Evolutionary conservation across 2,329 filamentous ascomycete genomes (phyloP).

Genomic region (Colletotrichum viniferum): DNA sequence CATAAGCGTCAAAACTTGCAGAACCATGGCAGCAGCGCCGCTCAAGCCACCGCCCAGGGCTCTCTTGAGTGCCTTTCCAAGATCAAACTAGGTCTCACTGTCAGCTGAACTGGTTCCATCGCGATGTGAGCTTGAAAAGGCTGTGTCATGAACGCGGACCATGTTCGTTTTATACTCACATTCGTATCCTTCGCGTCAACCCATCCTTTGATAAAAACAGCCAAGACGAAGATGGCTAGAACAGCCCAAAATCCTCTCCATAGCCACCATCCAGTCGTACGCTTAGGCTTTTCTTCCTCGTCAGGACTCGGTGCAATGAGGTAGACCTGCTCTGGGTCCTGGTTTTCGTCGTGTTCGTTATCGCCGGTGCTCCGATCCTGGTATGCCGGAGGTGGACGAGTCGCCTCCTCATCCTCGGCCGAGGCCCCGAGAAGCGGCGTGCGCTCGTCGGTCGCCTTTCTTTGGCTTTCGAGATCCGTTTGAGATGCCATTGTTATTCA

Average conservation of each 20-base stretch:
- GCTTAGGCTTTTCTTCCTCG: neutral
- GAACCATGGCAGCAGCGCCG: slow-evolving; percentile 52
- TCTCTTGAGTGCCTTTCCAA: slow-evolving; percentile 45
- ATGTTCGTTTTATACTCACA: slow-evolving; percentile 29
- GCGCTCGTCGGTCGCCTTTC: slow-evolving; percentile 17
- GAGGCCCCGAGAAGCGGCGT: slow-evolving; percentile 26
- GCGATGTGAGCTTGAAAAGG: neutral
- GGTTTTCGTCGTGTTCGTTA: neutral
- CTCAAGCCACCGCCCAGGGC: slow-evolving; percentile 51
- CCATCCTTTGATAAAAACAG: slow-evolving; percentile 49
- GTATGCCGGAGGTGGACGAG: neutral
- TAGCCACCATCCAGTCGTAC: slow-evolving; percentile 30
- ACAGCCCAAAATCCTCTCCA: slow-evolving; percentile 43
- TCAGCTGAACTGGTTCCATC: too few species aligned
- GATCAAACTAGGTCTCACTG: slow-evolving; percentile 40
- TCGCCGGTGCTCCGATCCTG: neutral
- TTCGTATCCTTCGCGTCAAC: slow-evolving; percentile 46
- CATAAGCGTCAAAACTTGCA: slow-evolving; percentile 53
- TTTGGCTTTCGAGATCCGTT: slow-evolving; percentile 4
- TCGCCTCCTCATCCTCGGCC: neutral
- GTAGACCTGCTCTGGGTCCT: slow-evolving; percentile 12
- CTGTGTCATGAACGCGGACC: neutral
- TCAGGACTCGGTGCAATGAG: neutral
- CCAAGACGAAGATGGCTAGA: slow-evolving; percentile 32
- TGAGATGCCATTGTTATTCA: neutral